Evolutionary conservation across 2,329 filamentous ascomycete genomes (phyloP), one percentile per base, ranked within the genome.

Genomic region (Coniochaeta ligniaria): DNA sequence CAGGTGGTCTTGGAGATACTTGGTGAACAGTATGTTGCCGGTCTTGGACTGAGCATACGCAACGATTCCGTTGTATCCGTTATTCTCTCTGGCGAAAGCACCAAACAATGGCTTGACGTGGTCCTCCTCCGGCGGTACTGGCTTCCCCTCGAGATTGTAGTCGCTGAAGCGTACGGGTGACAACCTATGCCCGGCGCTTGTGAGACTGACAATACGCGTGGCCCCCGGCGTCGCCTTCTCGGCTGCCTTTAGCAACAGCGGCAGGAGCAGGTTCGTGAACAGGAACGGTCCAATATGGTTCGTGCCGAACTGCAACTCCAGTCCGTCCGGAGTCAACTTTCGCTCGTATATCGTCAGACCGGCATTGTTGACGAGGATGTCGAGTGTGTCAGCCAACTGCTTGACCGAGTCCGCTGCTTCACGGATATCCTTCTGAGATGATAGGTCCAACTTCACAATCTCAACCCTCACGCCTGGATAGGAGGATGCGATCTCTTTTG

Each of bases 11-110:
- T 77, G 75, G 14, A 80, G 69, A 14, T 69, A 72, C 28, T 75
- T 61, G 0, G 71, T 75, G 61, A 80, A 79, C 54, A 81, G 66
- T 12, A 82, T 76, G 59, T 82, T 80, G 2, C 79, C 80, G 33
- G 79, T 79, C 68, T 83, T 83, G 65, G 77, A 79, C 64, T 81
- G 79, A 1, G 73, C 75, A 62, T 84, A 83, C 2, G 78, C 78
- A 17, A 73, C 63, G n/a, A 70, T 72, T 7, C 70, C 68, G 60
- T 73, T 68, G 59, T 76, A 76, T 4, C 73, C 73, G 56, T 75
- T 72, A 0, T 68, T 64, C 64, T 67, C 64, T 58, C 67, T 73
- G 17, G 62, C 67, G 55, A 74, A 74, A 0, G 67, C 66, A 1
- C 70, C 67, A 11, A 67, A 63, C 35, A 74, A 60, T 16, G 64